Percentiles rank a stretch among this genome's conserved stretches.
These are phyloP conservation scores for Jacaranda copaia DNA, from an alignment of 257 asterid species.

Conservation along the genomic window DNA sequence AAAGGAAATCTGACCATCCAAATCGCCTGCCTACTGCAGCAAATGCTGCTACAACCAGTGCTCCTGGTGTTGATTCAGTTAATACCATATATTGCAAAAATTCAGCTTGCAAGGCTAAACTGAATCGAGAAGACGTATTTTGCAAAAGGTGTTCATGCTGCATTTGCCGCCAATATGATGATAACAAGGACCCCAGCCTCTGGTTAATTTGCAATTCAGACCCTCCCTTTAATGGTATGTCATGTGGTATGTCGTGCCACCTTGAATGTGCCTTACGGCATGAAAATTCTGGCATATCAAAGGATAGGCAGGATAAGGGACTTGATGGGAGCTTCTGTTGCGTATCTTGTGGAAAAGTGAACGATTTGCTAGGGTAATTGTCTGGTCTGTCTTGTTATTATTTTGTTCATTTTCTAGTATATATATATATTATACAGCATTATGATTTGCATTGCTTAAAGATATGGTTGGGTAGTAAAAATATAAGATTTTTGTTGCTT, in stretches of 20 bases:
- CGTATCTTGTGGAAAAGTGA: conserved; percentile 83
- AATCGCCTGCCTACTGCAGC: conserved; percentile 44
- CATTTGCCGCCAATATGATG: conserved; percentile 84
- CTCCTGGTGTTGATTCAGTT: conserved; percentile 45
- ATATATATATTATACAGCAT: not conserved
- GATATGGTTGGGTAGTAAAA: not conserved
- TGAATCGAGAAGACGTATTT: conserved; percentile 55
- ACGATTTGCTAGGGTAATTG: conserved; percentile 81
- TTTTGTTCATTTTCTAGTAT: not conserved
- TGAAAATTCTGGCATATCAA: conserved; percentile 71
- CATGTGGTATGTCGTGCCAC: conserved; percentile 97
- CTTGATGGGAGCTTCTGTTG: conserved; percentile 89
- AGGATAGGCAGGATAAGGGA: conserved; percentile 58
- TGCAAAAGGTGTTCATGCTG: conserved; percentile 98
- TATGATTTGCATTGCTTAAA: conserved; percentile 1
- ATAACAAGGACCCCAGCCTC: conserved; percentile 93
- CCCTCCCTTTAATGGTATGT: conserved; percentile 71
- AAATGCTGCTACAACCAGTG: conserved; percentile 38
- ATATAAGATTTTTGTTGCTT: not conserved
- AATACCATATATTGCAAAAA: conserved; percentile 65
- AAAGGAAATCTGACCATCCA: conserved; percentile 56
- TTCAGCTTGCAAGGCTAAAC: conserved; percentile 86
- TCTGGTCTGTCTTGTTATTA: conserved; percentile 25
- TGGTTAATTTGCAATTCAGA: conserved; percentile 93
- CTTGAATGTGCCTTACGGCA: conserved; percentile 88